Percentiles rank a stretch among this genome's conserved stretches.
Evolutionary conservation across 1,284 basidiomycete species (phyloP).

Genomic region (Rhizoctonia solani): DNA sequence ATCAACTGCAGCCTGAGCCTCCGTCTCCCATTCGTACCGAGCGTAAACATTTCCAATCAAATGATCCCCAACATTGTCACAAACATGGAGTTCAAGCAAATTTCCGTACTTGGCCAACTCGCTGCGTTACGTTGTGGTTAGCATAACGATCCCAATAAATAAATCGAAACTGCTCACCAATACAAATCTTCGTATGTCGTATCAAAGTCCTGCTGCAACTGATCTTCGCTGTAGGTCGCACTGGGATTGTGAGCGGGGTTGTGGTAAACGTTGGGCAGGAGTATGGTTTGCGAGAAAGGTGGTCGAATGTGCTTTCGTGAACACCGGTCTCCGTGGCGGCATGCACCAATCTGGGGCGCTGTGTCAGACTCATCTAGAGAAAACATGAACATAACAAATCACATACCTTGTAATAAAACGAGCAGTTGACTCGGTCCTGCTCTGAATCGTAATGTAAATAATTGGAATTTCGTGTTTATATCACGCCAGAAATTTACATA

Average conservation of each 20-base stretch:
- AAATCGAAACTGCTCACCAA: constrained; percentile 51
- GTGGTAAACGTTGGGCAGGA: constrained; percentile 98
- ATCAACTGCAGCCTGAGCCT: constrained; percentile 92
- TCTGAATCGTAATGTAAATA: constrained; percentile 49
- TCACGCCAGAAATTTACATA: constrained; percentile 6
- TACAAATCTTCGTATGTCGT: constrained; percentile 95
- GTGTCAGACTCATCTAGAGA: constrained; percentile 24
- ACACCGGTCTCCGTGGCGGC: constrained; percentile 93
- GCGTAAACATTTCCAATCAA: constrained; percentile 99
- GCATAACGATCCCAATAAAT: background rate
- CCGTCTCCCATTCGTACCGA: constrained; percentile 97
- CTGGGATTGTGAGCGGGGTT: constrained; percentile 94
- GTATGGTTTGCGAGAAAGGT: constrained; percentile 95
- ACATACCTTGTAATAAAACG: constrained; percentile 90
- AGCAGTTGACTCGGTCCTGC: constrained; percentile 92
- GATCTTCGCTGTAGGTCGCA: constrained; percentile 81
- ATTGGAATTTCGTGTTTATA: background rate
- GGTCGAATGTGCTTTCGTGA: constrained; percentile 98
- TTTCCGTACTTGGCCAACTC: constrained; percentile 95
- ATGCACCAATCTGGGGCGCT: constrained; percentile 79
- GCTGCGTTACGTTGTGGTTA: constrained; percentile 41
- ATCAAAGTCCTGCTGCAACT: constrained; percentile 95
- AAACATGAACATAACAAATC: constrained; percentile 4
- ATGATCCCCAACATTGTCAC: constrained; percentile 99
- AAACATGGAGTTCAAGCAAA: constrained; percentile 94